Conservation (phyloP, 129 eudicot species). For the Artemisia argyi region DNA sequence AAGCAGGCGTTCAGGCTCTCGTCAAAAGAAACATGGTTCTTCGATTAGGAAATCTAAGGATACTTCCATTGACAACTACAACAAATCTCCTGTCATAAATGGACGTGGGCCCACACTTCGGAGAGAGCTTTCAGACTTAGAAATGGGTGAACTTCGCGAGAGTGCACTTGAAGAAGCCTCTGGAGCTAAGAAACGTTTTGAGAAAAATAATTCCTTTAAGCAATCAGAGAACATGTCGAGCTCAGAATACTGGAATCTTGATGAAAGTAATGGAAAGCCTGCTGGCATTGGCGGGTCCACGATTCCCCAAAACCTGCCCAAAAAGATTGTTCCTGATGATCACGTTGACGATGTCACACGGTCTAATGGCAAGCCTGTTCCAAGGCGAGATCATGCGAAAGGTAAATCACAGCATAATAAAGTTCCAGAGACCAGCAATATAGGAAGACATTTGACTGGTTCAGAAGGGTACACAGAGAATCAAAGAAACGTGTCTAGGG, state of each 20-base stretch:
- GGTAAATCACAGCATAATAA: constrained; percentile 38
- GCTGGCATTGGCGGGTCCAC: constrained; percentile 9
- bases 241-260: constrained; percentile 65
- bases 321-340: constrained; percentile 43
- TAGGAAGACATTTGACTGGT: constrained; percentile 52
- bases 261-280: constrained; percentile 55
- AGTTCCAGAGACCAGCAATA: too few species aligned
- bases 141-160: constrained; percentile 95
- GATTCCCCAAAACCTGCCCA: constrained; percentile 27
- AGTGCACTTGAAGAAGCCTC: constrained; percentile 51
- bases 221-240: constrained; percentile 49
- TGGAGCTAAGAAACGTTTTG: constrained; percentile 49
- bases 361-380: constrained; percentile 32
- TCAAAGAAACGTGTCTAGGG: constrained; percentile 41
- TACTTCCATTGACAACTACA: constrained; percentile 35
- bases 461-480: constrained; percentile 55
- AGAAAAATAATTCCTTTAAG: constrained; percentile 62
- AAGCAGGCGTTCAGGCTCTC: constrained; percentile 46
- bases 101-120: constrained; percentile 50
- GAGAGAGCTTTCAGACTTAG: constrained; percentile 83
- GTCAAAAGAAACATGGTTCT: constrained; percentile 46
- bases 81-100: constrained; percentile 51
- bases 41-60: constrained; percentile 42
- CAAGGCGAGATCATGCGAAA: constrained; percentile 47
- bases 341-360: constrained; percentile 49